Base-by-base conservation (phyloP, 768 basidiomycete genomes). In the Leccinum olivaceopallidum region DNA sequence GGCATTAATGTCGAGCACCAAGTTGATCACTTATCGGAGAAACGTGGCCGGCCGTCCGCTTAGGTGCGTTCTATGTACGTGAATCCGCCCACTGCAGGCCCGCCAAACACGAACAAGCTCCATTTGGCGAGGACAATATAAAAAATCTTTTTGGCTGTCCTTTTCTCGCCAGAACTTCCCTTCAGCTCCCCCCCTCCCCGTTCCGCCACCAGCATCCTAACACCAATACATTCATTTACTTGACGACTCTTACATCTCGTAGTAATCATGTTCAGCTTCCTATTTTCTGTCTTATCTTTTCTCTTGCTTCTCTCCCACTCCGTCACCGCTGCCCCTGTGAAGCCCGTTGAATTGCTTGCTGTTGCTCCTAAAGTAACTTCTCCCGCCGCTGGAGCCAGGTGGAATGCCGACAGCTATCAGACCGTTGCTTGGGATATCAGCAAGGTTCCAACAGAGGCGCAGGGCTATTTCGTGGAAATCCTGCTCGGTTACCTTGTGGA, bases 401-500 rank as follows among this genome's bases (percentile, higher is more conserved):
- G 84, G 85, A 26, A 50, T 5, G 61, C 68, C 36, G 78, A 79
- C 26, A 65, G 67, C 10, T 51, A 16, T 1, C 77, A 81, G 62
- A 66, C 68, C 26, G 80, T 86, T 62, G 69, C 68, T 44, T 86
- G 85, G 85, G 24, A 55, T 50, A 69, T 67, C 5, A 2, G 57
- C 24, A 60, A 73, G 42, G 67, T 87, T 37, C 84, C 84, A 2
- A 18, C 30, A 2, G 70, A 77, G 42, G 71, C 69, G 24, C 37
- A 60, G 42, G 69, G 75, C 60, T 70, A 73, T 6, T 78, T 74
- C 5, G 77, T 85, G 14, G 24, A 70, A 36, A 63, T 85, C 48
- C 63, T 85, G 8, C 78, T 87, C 26, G 86, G 85, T 10, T 73
- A 72, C 61, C 20, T 60, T 7, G 55, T 61, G 13, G 63, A 65